phyloP scores from a whole-genome alignment of 2,329 filamentous ascomycete genomes.

The Microsporum canis region DNA sequence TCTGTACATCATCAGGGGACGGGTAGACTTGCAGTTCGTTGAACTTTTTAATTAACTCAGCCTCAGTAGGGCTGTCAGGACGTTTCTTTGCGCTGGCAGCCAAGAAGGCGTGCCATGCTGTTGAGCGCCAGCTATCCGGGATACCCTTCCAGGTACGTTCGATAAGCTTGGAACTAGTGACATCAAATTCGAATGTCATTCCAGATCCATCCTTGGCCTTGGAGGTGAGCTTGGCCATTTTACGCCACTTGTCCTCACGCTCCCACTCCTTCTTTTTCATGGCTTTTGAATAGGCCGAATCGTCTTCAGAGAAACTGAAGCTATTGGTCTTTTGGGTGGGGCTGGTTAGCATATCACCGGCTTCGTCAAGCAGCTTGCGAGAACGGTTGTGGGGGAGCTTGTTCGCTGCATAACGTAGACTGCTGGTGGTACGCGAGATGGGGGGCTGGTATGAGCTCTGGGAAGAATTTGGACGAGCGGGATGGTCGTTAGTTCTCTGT shows the following conservation, averaged over 20 bases:
- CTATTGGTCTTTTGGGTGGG: constrained; percentile 43
- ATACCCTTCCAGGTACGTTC: constrained; percentile 97
- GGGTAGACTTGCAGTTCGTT: constrained; percentile 59
- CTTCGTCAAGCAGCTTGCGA: constrained; percentile 36
- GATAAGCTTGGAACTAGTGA: constrained; percentile 69
- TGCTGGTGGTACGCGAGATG: constrained; percentile 31
- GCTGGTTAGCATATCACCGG: constrained; percentile 53
- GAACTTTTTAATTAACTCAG: constrained; percentile 60
- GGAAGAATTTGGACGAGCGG: constrained; percentile 37
- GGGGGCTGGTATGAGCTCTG: constrained; percentile 36
- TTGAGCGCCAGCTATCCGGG: constrained; percentile 84
- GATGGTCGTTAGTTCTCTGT: constrained; percentile 33
- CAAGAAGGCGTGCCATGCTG: constrained; percentile 92
- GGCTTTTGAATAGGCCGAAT: constrained; percentile 37
- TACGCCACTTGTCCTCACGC: constrained; percentile 56
- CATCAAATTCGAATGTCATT: constrained; percentile 68
- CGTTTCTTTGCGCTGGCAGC: constrained; percentile 59
- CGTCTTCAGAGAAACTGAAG: constrained; percentile 33
- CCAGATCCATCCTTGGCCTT: constrained; percentile 44
- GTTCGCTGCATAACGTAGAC: constrained; percentile 44
- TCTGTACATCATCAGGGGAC: constrained; percentile 88
- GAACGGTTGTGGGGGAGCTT: constrained; percentile 43
- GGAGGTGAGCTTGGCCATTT: constrained; percentile 47
- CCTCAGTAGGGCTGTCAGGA: constrained; percentile 52
- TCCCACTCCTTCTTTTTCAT: constrained; percentile 49